phyloP scores from a whole-genome alignment of 139 green algal species.

The Chlorella sp. region DNA sequence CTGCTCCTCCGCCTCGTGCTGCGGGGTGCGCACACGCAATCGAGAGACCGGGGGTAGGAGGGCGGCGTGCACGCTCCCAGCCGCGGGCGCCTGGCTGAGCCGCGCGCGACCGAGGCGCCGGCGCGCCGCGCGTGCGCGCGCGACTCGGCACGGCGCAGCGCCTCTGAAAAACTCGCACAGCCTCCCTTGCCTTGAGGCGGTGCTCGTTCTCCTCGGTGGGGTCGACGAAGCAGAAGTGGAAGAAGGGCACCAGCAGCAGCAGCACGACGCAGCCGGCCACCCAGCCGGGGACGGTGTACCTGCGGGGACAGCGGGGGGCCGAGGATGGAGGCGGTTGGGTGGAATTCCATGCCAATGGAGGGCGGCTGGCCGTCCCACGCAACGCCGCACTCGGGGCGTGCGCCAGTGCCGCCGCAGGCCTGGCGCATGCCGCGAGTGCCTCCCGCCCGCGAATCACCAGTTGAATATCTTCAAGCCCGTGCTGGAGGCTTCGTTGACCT shows the following conservation, averaged over 20 bases:
- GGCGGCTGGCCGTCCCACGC: no score
- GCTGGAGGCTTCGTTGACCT: not conserved
- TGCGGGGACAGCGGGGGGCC: not conserved
- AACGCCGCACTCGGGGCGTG: no score
- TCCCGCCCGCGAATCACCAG: no score
- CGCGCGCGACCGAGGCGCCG: not conserved
- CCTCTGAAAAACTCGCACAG: no score
- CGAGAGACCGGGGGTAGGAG: no score
- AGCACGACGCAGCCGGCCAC: constrained; percentile 14
- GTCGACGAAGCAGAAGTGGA: constrained; percentile 25
- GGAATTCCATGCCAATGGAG: no score
- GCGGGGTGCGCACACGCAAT: no score
- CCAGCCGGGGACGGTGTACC: constrained; percentile 45
- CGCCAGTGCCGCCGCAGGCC: no score
- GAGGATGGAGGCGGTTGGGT: not conserved
- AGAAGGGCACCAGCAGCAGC: constrained; percentile 8
- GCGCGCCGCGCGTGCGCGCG: not conserved
- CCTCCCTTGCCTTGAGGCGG: constrained; percentile 19
- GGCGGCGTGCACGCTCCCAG: not conserved
- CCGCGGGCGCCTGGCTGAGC: not conserved
- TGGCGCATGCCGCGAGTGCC: no score
- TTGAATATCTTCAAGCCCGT: constrained; percentile 41
- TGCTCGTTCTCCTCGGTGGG: constrained; percentile 41
- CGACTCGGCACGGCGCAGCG: no score
- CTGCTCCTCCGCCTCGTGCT: no score